These are phyloP conservation scores for Lyophyllum decastes DNA, from an alignment of 768 basidiomycete species.

Conservation along the genomic window DNA sequence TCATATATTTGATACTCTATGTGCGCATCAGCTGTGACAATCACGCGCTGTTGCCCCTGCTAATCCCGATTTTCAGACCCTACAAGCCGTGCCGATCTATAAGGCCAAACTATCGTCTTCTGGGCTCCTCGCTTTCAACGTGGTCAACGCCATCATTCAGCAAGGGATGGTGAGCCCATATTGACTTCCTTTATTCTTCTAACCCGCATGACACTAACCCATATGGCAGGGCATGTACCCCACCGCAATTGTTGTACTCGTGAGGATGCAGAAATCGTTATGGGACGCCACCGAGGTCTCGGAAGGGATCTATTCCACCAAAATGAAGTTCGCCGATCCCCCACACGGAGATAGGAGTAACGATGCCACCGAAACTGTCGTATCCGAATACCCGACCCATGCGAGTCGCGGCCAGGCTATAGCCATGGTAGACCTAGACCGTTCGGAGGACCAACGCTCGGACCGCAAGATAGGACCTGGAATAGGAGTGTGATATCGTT, in stretches of 20 bases:
- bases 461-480: not conserved
- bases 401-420: not conserved
- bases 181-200: not conserved
- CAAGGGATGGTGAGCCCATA: constrained; percentile 9
- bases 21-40: constrained; percentile 14
- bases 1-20: constrained; percentile 27
- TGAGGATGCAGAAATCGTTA: constrained; percentile 28
- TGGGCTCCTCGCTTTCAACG: constrained; percentile 24
- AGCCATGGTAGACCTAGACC: constrained; percentile 7
- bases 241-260: constrained; percentile 29
- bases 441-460: not conserved
- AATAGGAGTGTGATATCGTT: not conserved
- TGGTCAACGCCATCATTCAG: constrained; percentile 30
- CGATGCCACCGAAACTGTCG: not conserved
- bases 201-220: no score
- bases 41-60: not conserved
- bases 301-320: not conserved
- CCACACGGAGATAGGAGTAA: not conserved
- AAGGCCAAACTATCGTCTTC: constrained; percentile 22
- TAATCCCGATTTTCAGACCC: constrained; percentile 16
- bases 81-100: constrained; percentile 31
- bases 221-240: constrained; percentile 28
- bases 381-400: not conserved
- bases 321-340: not conserved
- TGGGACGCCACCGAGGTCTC: constrained; percentile 25